Evolutionary conservation across 1,139 yeast species (phyloP), one percentile per base, ranked within the genome.

Genomic region (Saccharomyces pastorianus): DNA sequence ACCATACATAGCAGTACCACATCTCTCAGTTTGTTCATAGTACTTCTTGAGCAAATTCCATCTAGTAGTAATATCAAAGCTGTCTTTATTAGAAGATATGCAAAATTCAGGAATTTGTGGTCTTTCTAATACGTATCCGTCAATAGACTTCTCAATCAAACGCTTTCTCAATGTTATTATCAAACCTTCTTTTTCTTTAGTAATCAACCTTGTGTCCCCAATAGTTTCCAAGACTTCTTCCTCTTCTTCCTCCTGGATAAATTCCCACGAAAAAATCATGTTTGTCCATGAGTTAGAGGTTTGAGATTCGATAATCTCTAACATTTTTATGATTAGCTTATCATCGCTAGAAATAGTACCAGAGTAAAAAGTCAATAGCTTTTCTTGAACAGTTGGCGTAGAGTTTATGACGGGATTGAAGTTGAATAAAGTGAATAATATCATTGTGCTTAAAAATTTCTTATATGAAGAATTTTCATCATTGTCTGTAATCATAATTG

Each of bases 291-390:
- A 72, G 2, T 61, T 63, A 14, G 76, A 72, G 9, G 76, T 63
- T 4, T 73, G 71, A 0, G 79, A 64, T 67, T 91, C 98, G 42
- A 88, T 73, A 9, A 68, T 67, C 52, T 76, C 73, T 50, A 91
- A 66, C 2, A 87, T 69, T 2, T 73, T 69, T 55, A 86, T 80
- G 32, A 91, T 65, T 1, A 89, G 59, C 51, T 81, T 66, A 65
- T 91, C 98, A 48, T 80, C 81, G 1, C 83, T 73, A n/a, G 79
- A 68, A 4, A 75, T 72, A 0, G 91, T 77, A 1, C 96, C 97
- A 47, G 71, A 70, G 64, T 87, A 89, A 53, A 79, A 73, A 4
- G 65, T 62, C 11, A 86, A 63, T 1, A 87, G 53, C 49, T 72
- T 76, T 27, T 76, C 77, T 64, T 83, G 80, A 20, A 83, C 66